phyloP scores from a whole-genome alignment of 2,329 filamentous ascomycete species.

The Monilinia polystroma region DNA sequence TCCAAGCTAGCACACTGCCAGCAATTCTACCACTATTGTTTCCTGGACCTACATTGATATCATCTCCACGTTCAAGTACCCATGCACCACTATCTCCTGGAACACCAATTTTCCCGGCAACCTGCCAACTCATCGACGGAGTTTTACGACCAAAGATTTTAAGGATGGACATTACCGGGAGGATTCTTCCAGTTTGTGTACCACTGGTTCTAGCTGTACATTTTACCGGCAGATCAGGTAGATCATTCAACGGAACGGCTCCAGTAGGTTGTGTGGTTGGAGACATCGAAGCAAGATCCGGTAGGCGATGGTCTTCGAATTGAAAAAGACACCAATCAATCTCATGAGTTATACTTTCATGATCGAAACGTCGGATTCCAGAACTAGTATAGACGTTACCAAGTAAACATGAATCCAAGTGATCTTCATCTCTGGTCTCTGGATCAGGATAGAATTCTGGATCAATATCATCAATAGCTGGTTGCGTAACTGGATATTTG shows the following conservation, averaged over 20 bases:
- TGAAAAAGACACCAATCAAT: constrained; percentile 94
- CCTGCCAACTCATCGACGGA: constrained; percentile 70
- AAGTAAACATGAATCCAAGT: constrained; percentile 76
- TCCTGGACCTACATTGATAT: constrained; percentile 84
- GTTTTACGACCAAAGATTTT: constrained; percentile 83
- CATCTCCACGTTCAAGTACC: constrained; percentile 90
- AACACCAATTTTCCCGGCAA: constrained; percentile 59
- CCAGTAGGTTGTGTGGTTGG: constrained; percentile 53
- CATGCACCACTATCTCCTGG: constrained; percentile 92
- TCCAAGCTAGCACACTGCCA: constrained; percentile 89
- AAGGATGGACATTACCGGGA: constrained; percentile 75
- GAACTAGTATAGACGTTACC: constrained; percentile 88
- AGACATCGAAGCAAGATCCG: constrained; percentile 61
- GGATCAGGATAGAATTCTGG: constrained; percentile 77
- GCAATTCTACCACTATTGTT: constrained; percentile 69
- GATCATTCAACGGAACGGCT: constrained; percentile 57
- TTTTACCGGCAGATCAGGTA: constrained; percentile 78
- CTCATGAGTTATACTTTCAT: constrained; percentile 76
- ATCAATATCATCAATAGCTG: constrained; percentile 84
- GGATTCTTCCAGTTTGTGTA: constrained; percentile 73
- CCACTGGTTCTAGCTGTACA: constrained; percentile 87
- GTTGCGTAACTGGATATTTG: constrained; percentile 82
- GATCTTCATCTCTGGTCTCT: constrained; percentile 71
- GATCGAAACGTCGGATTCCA: constrained; percentile 74
- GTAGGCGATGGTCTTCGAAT: constrained; percentile 68